Conservation (phyloP, 108 stramenopile genomes). For the Aureococcus anophagefferens region DNA sequence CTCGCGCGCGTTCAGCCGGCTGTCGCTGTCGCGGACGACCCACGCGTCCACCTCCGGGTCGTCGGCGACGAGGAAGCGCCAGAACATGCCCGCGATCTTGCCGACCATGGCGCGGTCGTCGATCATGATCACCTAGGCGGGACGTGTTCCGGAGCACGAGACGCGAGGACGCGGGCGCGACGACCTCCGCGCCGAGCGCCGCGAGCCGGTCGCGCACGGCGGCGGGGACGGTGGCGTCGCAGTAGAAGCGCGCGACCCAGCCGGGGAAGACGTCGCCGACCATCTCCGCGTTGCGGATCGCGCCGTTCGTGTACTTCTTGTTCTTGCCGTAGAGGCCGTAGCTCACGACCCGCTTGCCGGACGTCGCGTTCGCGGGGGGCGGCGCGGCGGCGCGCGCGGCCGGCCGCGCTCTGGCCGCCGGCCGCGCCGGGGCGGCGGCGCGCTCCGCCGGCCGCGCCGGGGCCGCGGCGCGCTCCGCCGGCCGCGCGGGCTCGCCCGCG, state of each 20-base stretch:
- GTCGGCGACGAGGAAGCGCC: constrained; percentile 20
- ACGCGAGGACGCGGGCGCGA: neutral
- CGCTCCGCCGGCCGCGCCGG: too few species aligned
- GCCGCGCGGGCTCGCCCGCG: too few species aligned
- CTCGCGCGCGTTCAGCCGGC: constrained; percentile 22
- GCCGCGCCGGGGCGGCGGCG: too few species aligned
- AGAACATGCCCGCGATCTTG: constrained; percentile 20
- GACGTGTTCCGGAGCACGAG: too few species aligned
- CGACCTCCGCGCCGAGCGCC: constrained; percentile 11
- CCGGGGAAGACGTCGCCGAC: constrained; percentile 12
- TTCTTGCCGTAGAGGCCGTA: constrained; percentile 24
- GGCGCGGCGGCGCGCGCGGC: too few species aligned
- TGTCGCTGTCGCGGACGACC: constrained; percentile 20
- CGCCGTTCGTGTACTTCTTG: constrained; percentile 24
- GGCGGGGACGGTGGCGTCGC: constrained; percentile 9
- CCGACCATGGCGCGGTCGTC: neutral
- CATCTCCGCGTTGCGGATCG: constrained; percentile 17
- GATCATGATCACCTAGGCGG: too few species aligned
- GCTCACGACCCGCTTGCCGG: constrained; percentile 11
- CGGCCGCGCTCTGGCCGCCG: too few species aligned
- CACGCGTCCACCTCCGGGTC: constrained; percentile 19
- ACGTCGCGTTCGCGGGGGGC: neutral
- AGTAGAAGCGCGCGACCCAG: constrained; percentile 19
- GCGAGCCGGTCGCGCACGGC: neutral
- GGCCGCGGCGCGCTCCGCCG: too few species aligned